phyloP scores from a whole-genome alignment of 495 filamentous ascomycete genomes.

The Penicillium bialowiezense region DNA sequence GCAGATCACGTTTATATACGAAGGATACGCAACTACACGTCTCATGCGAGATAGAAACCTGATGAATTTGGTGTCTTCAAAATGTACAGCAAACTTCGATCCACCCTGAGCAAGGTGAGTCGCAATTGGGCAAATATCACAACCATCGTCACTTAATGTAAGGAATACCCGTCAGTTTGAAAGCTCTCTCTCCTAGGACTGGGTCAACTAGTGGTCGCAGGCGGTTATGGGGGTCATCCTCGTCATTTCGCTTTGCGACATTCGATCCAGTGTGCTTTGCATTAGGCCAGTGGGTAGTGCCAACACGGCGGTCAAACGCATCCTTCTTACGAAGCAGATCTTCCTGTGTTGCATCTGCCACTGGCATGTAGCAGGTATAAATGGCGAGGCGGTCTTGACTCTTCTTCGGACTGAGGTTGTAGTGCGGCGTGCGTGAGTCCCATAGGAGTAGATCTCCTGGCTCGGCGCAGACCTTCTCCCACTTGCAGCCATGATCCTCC shows the following conservation, averaged over 20 bases:
- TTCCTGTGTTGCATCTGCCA: conserved; percentile 30
- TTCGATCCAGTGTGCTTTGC: conserved; percentile 32
- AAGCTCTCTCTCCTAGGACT: conserved; percentile 27
- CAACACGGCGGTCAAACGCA: conserved; percentile 33
- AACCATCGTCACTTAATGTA: too few species aligned
- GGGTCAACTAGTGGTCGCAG: conserved; percentile 22
- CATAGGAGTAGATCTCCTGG: conserved; percentile 43
- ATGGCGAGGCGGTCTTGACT: conserved; percentile 25
- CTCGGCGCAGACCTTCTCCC: conserved; percentile 40
- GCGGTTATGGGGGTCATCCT: conserved; percentile 26
- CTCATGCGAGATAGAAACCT: too few species aligned
- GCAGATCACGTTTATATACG: conserved; percentile 1
- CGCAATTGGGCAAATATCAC: too few species aligned
- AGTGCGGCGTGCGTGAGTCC: conserved; percentile 41
- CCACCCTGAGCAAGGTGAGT: too few species aligned
- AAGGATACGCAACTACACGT: too few species aligned
- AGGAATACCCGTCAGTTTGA: conserved; percentile 37
- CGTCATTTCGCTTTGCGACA: conserved; percentile 29
- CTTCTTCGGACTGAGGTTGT: conserved; percentile 30
- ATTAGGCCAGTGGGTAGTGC: conserved; percentile 38
- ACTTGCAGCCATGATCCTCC: conserved; percentile 27
- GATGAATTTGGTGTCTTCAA: too few species aligned
- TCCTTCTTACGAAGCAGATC: conserved; percentile 35
- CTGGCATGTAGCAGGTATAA: conserved; percentile 40
- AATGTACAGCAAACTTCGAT: too few species aligned